Base-by-base conservation (phyloP, 2,329 filamentous ascomycete species). In the Cercospora zeina region DNA sequence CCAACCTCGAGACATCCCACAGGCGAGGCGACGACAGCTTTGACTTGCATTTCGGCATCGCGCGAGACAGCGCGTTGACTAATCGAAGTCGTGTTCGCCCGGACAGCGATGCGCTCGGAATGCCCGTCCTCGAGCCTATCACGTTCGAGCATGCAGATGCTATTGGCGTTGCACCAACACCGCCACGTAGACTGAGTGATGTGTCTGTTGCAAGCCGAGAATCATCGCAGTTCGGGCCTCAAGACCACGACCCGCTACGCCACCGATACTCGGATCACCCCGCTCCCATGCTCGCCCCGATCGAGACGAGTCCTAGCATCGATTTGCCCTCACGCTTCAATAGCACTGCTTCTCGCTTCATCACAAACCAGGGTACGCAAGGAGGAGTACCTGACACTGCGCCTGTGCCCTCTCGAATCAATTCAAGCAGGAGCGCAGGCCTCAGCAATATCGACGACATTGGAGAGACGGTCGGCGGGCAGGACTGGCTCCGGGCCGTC, bases 311-410 rank as follows among this genome's bases (percentile, higher is more conserved):
- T 13, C 71, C 71, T 19, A 65, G 62, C 24, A 65, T 74, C 14
- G 70, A 73, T 34, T 54, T 74, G 16, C 72, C 72, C 10, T 70
- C 68, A n/a, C 67, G 71, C 50, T 74, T 71, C 63, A 67, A 68
- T 58, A 72, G 70, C 1, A 65, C 37, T 54, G 67, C 63, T 54
- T 59, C 61, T 27, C 61, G 59, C 49, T 54, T 56, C 27, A 63
- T 58, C 11, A 34, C 59, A 3, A 54, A 36, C 37, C 54, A 50
- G 37, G 50, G 55, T 5, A 16, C 50, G 9, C 37, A 47, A 9
- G 16, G n/a, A 27, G 56, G 47, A 14, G 45, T 21, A 19, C 47
- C 37, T 7, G 33, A 16, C 30, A 21, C 37, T 30, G 55, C 42
- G 7, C 19, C 27, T 34, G 45, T 19, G 27, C 47, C 39, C 6